Evolutionary conservation across 2,329 filamentous ascomycete species (phyloP).

Genomic region (Thelonectria olida): DNA sequence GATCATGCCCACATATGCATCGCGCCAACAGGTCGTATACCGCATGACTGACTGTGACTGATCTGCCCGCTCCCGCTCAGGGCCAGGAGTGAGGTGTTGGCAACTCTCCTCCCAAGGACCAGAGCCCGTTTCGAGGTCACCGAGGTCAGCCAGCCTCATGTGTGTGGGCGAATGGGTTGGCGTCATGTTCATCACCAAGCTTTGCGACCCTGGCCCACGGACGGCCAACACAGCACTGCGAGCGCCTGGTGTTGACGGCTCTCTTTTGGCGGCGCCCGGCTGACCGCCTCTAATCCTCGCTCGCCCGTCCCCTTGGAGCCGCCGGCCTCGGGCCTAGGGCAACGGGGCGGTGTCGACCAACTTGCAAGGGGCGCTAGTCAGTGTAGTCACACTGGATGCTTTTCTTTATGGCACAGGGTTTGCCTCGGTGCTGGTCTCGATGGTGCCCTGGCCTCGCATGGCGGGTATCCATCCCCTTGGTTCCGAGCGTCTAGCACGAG

Average conservation of each 20-base stretch:
- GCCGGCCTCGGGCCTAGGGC: slow-evolving; percentile 35
- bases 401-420: slow-evolving; percentile 26
- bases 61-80: slow-evolving; percentile 23
- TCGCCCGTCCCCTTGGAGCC: slow-evolving; percentile 36
- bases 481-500: slow-evolving; percentile 15
- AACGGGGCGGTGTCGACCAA: slow-evolving; percentile 39
- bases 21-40: slow-evolving; percentile 30
- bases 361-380: slow-evolving; percentile 34
- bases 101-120: slow-evolving; percentile 22
- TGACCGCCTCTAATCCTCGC: slow-evolving; percentile 38
- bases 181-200: slow-evolving; percentile 13
- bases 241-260: slow-evolving; percentile 7
- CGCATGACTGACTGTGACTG: slow-evolving; percentile 24
- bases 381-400: slow-evolving; percentile 25
- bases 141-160: slow-evolving; percentile 19
- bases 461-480: slow-evolving; percentile 21
- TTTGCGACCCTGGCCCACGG: slow-evolving; percentile 11
- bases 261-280: slow-evolving; percentile 24
- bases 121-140: slow-evolving; percentile 23
- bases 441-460: slow-evolving; percentile 26
- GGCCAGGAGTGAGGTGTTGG: slow-evolving; percentile 26
- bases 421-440: slow-evolving; percentile 24
- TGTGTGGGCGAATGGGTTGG: slow-evolving; percentile 26
- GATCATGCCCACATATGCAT: slow-evolving; percentile 38
- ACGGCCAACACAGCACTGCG: slow-evolving; percentile 17